Conservation (phyloP, 2,329 filamentous ascomycete genomes). For the Venturia carpophila region DNA sequence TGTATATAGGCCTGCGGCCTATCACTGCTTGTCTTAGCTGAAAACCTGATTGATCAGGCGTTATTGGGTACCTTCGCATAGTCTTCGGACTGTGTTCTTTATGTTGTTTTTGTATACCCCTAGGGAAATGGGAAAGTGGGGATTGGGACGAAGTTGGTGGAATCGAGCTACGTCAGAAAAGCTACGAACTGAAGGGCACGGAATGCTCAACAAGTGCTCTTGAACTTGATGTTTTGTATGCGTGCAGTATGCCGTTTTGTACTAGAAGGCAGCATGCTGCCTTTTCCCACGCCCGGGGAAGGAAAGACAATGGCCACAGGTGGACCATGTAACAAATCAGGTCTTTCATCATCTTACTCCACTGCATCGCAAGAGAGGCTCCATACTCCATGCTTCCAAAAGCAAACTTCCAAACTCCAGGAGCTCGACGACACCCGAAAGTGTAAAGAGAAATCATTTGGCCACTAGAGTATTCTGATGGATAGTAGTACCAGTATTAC, state of each 20-base stretch:
- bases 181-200: not conserved
- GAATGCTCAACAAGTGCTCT: not conserved
- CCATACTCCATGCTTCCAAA: not conserved
- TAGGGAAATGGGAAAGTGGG: not conserved
- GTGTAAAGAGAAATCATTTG: too few relatives aligned
- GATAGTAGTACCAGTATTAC: not conserved
- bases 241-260: not conserved
- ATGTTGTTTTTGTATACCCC: slow-evolving; percentile 8
- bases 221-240: not conserved
- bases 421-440: not conserved
- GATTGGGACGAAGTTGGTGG: not conserved
- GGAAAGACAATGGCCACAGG: not conserved
- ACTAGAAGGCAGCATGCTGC: not conserved
- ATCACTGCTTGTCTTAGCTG: not conserved
- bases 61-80: not conserved
- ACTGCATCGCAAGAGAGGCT: not conserved
- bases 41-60: not conserved
- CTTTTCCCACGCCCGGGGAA: not conserved
- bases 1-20: slow-evolving; percentile 6
- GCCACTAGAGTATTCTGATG: too few relatives aligned
- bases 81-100: not conserved
- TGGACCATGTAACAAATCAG: not conserved
- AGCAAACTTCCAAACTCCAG: not conserved
- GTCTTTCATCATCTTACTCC: not conserved
- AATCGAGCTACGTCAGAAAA: not conserved